Evolutionary conservation across 768 basidiomycete genomes (phyloP).

Genomic region (Psilocybe tampanensis): DNA sequence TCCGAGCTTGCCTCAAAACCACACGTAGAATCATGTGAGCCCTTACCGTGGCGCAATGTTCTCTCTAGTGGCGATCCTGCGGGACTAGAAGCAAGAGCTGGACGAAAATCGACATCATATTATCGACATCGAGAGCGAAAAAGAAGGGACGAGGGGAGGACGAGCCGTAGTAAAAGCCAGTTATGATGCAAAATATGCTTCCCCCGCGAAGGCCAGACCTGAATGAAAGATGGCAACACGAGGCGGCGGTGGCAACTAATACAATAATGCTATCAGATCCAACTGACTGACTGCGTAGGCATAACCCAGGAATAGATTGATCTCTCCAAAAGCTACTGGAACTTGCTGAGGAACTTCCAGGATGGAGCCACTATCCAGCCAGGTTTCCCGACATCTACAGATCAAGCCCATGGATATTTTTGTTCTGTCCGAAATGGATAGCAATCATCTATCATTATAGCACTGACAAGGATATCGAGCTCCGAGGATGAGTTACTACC

Average conservation of each 20-base stretch:
- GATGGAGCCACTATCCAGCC: constrained; percentile 1
- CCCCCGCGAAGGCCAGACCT: constrained; percentile 7
- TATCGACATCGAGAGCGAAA: constrained; percentile 9
- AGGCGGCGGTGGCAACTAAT: constrained; percentile 12
- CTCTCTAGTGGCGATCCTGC: constrained; percentile 14
- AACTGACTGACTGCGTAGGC: not conserved
- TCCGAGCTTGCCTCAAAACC: not conserved
- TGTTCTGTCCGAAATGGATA: constrained; percentile 1
- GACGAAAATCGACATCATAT: constrained; percentile 13
- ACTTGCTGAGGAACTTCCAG: not conserved
- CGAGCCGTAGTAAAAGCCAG: not conserved
- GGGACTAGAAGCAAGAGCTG: constrained; percentile 11
- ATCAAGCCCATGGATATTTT: constrained; percentile 4
- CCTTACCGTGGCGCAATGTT: constrained; percentile 2
- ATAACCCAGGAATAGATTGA: constrained; percentile 9
- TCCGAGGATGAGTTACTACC: not conserved
- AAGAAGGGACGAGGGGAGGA: constrained; percentile 7
- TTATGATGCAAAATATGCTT: constrained; percentile 2
- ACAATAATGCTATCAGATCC: not conserved
- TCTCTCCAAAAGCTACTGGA: constrained; percentile 7
- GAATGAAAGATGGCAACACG: not conserved
- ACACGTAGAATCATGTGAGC: constrained; percentile 11
- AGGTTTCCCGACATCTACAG: not conserved
- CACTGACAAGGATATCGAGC: constrained; percentile 2
- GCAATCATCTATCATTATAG: constrained; percentile 1